A percentile compares a stretch with the other conserved stretches of the same genome.
phyloP scores from a whole-genome alignment of 2,329 filamentous ascomycete species.

The Monosporascus cannonballus region DNA sequence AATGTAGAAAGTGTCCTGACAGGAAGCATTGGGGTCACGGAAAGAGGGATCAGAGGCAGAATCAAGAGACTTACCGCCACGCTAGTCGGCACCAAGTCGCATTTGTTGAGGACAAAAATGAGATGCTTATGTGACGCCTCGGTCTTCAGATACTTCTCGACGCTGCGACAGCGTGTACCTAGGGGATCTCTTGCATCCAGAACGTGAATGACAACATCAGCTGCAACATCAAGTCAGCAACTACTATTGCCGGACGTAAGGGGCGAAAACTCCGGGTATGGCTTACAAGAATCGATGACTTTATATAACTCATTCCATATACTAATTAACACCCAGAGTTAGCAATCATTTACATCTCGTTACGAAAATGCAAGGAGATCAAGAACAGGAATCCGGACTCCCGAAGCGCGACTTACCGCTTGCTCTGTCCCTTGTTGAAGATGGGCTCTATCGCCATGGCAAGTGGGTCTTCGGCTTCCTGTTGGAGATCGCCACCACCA shows the following conservation, averaged over 20 bases:
- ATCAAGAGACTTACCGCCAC: constrained; percentile 71
- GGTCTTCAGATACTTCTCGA: constrained; percentile 88
- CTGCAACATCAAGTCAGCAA: constrained; percentile 70
- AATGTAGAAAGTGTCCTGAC: constrained; percentile 80
- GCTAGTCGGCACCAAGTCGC: constrained; percentile 84
- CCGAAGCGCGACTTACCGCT: constrained; percentile 22
- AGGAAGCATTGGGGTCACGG: constrained; percentile 55
- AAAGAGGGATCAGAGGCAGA: constrained; percentile 8
- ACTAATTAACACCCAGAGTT: constrained; percentile 50
- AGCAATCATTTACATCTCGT: not conserved
- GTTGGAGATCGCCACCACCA: constrained; percentile 26
- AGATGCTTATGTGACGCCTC: constrained; percentile 97
- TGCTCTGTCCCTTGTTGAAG: constrained; percentile 82
- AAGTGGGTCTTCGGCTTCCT: constrained; percentile 38
- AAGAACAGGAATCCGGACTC: too few relatives aligned
- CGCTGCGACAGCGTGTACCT: constrained; percentile 81
- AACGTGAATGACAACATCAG: constrained; percentile 93
- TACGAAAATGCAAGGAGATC: too few relatives aligned
- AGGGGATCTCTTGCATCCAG: constrained; percentile 84
- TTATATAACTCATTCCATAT: constrained; percentile 87
- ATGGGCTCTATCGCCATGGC: constrained; percentile 73
- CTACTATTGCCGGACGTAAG: not conserved
- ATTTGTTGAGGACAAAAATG: constrained; percentile 84
- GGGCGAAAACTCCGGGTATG: not conserved
- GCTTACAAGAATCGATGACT: constrained; percentile 25